phyloP scores from a whole-genome alignment of 768 basidiomycete genomes.

The Trametes coccinea region DNA sequence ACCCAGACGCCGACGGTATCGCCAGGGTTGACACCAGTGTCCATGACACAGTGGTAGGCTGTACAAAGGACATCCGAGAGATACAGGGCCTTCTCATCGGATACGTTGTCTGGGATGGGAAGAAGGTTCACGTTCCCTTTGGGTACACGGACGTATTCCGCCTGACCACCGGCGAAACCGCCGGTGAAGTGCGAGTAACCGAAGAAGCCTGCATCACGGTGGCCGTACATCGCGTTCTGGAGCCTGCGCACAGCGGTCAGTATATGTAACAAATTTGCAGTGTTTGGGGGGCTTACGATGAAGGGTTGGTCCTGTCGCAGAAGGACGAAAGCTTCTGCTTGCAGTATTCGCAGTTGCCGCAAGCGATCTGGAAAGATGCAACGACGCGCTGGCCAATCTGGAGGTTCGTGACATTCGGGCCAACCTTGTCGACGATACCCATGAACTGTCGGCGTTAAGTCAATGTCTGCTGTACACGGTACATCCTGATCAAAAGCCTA shows the following conservation, averaged over 20 bases:
- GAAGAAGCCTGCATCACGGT: slow-evolving; percentile 70
- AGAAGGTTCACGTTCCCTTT: slow-evolving; percentile 72
- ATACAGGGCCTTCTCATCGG: slow-evolving; percentile 62
- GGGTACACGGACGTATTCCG: slow-evolving; percentile 73
- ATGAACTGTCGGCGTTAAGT: slow-evolving; percentile 46
- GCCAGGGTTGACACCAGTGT: slow-evolving; percentile 71
- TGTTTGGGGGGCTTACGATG: slow-evolving; percentile 43
- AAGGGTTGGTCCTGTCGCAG: slow-evolving; percentile 73
- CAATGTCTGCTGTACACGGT: neutral
- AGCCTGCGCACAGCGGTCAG: slow-evolving; percentile 36
- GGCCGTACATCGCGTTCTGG: slow-evolving; percentile 61
- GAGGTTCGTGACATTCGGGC: slow-evolving; percentile 61
- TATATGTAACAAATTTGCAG: neutral
- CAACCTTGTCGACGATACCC: slow-evolving; percentile 68
- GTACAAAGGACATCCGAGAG: slow-evolving; percentile 69
- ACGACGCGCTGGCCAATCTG: slow-evolving; percentile 71
- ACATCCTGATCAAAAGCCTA: slow-evolving; percentile 16
- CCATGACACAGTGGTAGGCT: slow-evolving; percentile 71
- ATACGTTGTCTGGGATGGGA: slow-evolving; percentile 62
- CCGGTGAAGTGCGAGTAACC: slow-evolving; percentile 73
- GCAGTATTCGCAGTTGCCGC: slow-evolving; percentile 73
- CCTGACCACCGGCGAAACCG: slow-evolving; percentile 75
- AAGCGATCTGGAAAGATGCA: slow-evolving; percentile 77
- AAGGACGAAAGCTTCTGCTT: slow-evolving; percentile 70
- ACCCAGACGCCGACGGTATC: slow-evolving; percentile 76